Conservation (phyloP, 2,329 filamentous ascomycete species). For the Neobulgaria alba region DNA sequence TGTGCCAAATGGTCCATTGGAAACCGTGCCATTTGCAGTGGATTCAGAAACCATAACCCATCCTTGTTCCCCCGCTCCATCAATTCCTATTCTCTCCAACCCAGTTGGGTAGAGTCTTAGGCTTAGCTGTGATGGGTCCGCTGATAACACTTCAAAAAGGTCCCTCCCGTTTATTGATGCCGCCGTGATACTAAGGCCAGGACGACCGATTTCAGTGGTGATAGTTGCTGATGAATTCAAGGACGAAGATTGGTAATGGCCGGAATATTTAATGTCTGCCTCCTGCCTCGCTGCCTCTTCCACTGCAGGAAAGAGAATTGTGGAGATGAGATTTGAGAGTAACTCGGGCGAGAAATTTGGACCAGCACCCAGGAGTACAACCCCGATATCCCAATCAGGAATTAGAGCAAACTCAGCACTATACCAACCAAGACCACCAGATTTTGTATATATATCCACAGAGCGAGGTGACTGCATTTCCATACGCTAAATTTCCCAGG, state of each 20-base stretch:
- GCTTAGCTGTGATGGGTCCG: background rate
- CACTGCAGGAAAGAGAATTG: slow-evolving; percentile 4
- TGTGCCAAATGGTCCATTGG: background rate
- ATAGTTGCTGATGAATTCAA: slow-evolving; percentile 11
- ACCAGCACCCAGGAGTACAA: slow-evolving; percentile 3
- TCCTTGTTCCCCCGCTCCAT: background rate
- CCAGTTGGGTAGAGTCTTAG: background rate
- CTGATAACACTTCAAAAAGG: background rate
- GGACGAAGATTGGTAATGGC: slow-evolving; percentile 2
- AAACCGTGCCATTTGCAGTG: background rate
- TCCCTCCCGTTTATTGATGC: slow-evolving; percentile 8
- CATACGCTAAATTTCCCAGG: slow-evolving; percentile 13
- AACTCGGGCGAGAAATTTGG: background rate
- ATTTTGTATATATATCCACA: slow-evolving; percentile 11
- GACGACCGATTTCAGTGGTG: background rate
- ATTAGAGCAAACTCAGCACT: slow-evolving; percentile 3
- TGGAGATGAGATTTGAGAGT: slow-evolving; percentile 3
- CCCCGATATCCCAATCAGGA: slow-evolving; percentile 11
- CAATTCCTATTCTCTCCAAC: background rate
- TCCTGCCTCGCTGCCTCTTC: slow-evolving; percentile 7
- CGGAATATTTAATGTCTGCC: slow-evolving; percentile 3
- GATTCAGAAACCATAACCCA: background rate
- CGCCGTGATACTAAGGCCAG: slow-evolving; percentile 5
- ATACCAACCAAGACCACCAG: slow-evolving; percentile 7
- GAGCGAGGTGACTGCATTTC: slow-evolving; percentile 1